Conservation (phyloP, 192 early-diverging fungal genomes). For the Coemansia sp. region DNA sequence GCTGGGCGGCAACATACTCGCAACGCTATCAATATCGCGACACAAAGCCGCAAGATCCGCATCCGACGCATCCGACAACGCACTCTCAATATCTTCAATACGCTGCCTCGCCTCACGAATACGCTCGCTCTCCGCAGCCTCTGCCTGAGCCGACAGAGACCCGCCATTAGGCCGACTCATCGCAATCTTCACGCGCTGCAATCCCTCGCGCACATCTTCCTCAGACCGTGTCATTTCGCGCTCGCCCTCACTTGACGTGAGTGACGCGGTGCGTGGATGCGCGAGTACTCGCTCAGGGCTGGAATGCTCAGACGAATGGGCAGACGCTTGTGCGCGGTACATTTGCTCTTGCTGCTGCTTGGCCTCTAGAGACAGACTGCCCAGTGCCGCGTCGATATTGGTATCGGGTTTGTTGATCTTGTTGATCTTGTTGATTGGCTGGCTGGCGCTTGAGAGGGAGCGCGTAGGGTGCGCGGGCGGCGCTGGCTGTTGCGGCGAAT, state of each 20-base stretch:
- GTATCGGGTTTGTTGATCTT: not conserved
- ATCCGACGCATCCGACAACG: constrained; percentile 13
- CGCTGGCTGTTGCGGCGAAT: constrained; percentile 21
- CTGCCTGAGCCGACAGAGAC: not conserved
- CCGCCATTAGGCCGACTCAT: constrained; percentile 3
- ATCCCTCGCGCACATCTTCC: constrained; percentile 41
- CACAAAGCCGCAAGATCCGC: constrained; percentile 29
- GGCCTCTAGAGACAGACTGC: constrained; percentile 28
- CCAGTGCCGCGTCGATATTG: constrained; percentile 15
- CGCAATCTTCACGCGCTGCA: constrained; percentile 42
- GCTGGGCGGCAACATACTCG: constrained; percentile 37
- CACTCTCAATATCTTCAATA: constrained; percentile 16
- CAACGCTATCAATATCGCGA: constrained; percentile 40
- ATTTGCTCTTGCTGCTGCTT: constrained; percentile 14
- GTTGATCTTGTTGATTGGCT: not conserved
- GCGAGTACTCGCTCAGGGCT: constrained; percentile 20
- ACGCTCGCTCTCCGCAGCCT: not conserved
- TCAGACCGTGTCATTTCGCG: constrained; percentile 32
- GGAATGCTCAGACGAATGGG: constrained; percentile 26
- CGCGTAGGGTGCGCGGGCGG: constrained; percentile 8
- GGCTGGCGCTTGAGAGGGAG: constrained; percentile 13
- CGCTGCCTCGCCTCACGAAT: constrained; percentile 18
- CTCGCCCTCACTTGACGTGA: constrained; percentile 21
- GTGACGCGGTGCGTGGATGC: constrained; percentile 18
- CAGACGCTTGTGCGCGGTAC: constrained; percentile 3